These are phyloP conservation scores for Alternaria sp. DNA, from an alignment of 2,329 filamentous ascomycete genomes.

Conservation along the genomic window DNA sequence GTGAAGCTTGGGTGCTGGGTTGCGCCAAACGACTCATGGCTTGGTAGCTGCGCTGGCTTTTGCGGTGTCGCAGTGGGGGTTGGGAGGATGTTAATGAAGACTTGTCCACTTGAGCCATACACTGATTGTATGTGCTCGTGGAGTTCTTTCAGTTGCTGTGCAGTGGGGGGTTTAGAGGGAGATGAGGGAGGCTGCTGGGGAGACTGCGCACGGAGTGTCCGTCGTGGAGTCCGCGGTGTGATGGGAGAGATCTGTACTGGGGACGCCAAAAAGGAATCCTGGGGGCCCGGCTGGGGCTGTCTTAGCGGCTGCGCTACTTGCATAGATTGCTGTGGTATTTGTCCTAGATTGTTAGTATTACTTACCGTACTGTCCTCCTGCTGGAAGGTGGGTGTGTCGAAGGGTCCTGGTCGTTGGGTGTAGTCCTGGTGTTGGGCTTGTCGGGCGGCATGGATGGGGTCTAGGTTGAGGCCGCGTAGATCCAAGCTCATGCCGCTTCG, in stretches of 20 bases:
- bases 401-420: conserved; percentile 34
- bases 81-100: conserved; percentile 58
- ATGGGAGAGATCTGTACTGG: conserved; percentile 47
- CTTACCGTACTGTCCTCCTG: conserved; percentile 62
- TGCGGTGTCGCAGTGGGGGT: conserved; percentile 58
- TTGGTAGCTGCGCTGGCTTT: conserved; percentile 47
- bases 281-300: conserved; percentile 77
- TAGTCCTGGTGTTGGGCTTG: conserved; percentile 52
- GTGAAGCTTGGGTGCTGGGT: conserved; percentile 66
- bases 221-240: conserved; percentile 44
- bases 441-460: conserved; percentile 39
- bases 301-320: conserved; percentile 90
- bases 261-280: conserved; percentile 47
- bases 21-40: conserved; percentile 57
- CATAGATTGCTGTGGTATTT: conserved; percentile 76
- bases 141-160: conserved; percentile 51
- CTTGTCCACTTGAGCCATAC: conserved; percentile 50
- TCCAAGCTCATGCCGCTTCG: conserved; percentile 87
- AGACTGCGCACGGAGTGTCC: conserved; percentile 41
- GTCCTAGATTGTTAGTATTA: conserved; percentile 63
- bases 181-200: conserved; percentile 42
- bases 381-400: conserved; percentile 43
- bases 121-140: conserved; percentile 53
- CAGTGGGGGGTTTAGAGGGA: conserved; percentile 45
- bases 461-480: conserved; percentile 65